Evolutionary conservation across 2,329 filamentous ascomycete species (phyloP).

Genomic region (Beauveria sp.): DNA sequence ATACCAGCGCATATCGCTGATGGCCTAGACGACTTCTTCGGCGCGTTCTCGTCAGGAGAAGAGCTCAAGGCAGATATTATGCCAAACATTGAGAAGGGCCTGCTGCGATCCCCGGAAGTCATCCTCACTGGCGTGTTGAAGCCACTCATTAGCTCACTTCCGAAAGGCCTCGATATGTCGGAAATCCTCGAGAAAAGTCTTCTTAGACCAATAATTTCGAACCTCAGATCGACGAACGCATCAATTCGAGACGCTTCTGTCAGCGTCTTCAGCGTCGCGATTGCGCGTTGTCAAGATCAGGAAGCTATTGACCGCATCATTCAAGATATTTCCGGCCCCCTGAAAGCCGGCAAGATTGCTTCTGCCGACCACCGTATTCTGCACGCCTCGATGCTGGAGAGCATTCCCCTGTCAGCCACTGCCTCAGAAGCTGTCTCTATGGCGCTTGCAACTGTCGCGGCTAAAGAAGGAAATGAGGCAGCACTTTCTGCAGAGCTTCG

Average conservation of each 20-base stretch:
- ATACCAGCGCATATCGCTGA: conserved; percentile 65
- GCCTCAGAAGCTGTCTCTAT: conserved; percentile 60
- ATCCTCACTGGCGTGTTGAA: conserved; percentile 73
- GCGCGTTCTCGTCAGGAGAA: conserved; percentile 61
- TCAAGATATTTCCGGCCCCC: conserved; percentile 68
- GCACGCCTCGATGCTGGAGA: conserved; percentile 72
- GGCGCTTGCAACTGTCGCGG: conserved; percentile 59
- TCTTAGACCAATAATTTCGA: conserved; percentile 80
- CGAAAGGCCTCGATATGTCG: conserved; percentile 67
- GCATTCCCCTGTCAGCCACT: conserved; percentile 50
- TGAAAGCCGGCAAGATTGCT: conserved; percentile 78
- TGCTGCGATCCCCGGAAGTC: conserved; percentile 84
- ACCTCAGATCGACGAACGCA: conserved; percentile 82
- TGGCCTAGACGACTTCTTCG: conserved; percentile 76
- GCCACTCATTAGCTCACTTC: conserved; percentile 63
- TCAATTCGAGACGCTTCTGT: conserved; percentile 69
- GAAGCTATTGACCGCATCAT: conserved; percentile 57
- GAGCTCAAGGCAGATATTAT: conserved; percentile 71
- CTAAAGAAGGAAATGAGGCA: conserved; percentile 83
- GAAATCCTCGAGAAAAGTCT: conserved; percentile 63
- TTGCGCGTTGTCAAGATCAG: conserved; percentile 51
- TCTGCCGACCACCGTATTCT: conserved; percentile 77
- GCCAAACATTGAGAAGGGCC: conserved; percentile 77
- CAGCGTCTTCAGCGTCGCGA: conserved; percentile 64
- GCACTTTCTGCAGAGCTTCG: conserved; percentile 70